Evolutionary conservation across 2,329 filamentous ascomycete species (phyloP).

Genomic region (Trichoderma asperellum): DNA sequence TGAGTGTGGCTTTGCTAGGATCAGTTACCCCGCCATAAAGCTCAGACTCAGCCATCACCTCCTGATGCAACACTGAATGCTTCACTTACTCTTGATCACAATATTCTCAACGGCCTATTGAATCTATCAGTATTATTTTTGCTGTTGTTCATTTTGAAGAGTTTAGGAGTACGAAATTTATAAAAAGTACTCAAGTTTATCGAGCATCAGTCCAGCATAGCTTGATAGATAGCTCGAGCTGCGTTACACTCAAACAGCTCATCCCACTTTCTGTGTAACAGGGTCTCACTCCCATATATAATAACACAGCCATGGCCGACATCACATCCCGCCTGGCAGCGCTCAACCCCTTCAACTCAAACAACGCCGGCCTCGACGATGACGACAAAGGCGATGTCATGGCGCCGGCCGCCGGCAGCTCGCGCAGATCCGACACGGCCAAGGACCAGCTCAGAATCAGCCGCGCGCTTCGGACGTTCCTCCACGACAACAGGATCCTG

Average conservation of each 20-base stretch:
- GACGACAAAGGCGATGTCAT: conserved; percentile 44
- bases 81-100: background rate
- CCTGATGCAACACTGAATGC: background rate
- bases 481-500: conserved; percentile 58
- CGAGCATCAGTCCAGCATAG: background rate
- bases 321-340: conserved; percentile 37
- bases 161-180: background rate
- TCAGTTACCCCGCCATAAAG: conserved; percentile 20
- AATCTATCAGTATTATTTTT: background rate
- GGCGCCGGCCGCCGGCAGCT: conserved; percentile 61
- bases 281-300: background rate
- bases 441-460: conserved; percentile 63
- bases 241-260: background rate
- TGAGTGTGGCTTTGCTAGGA: conserved; percentile 22
- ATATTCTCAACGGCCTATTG: background rate
- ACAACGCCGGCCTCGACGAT: conserved; percentile 35
- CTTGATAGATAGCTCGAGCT: background rate
- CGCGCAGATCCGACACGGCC: conserved; percentile 52
- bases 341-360: conserved; percentile 41
- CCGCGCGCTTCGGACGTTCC: conserved; percentile 58
- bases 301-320: conserved; percentile 28
- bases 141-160: background rate
- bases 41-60: background rate
- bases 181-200: background rate
- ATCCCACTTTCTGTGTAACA: background rate